Conservation (phyloP, 805 yeast species). For the Pichia eremophila region DNA sequence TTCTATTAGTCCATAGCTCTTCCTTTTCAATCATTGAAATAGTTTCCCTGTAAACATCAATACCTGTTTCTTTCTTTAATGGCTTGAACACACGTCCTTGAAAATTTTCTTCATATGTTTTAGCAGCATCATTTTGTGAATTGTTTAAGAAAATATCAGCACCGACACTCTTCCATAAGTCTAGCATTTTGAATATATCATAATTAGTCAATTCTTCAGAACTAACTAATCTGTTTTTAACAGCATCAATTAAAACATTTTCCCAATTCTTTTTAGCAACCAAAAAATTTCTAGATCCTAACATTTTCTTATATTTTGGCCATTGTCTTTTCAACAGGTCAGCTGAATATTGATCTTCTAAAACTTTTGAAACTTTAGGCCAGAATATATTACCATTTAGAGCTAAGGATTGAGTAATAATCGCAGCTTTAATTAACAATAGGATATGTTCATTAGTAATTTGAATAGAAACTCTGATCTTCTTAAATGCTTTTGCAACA, state of each 20-base stretch:
- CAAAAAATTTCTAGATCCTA: constrained; percentile 51
- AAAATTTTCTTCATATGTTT: constrained; percentile 36
- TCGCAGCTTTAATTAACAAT: constrained; percentile 51
- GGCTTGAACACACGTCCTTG: constrained; percentile 35
- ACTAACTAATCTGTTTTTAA: constrained; percentile 44
- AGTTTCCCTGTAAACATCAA: constrained; percentile 37
- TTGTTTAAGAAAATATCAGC: constrained; percentile 24
- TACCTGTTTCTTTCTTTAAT: constrained; percentile 18
- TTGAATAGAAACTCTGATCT: constrained; percentile 17
- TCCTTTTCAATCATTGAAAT: constrained; percentile 69
- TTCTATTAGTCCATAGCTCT: constrained; percentile 35
- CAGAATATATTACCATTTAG: constrained; percentile 52
- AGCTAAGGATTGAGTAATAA: constrained; percentile 54
- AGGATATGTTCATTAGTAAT: constrained; percentile 36
- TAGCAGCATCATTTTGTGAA: constrained; percentile 23
- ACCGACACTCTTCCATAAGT: constrained; percentile 53
- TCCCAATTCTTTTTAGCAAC: constrained; percentile 56
- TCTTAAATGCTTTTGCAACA: constrained; percentile 13
- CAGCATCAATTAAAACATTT: constrained; percentile 46
- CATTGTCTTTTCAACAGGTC: constrained; percentile 53
- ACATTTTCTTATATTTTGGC: constrained; percentile 51
- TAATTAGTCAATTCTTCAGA: constrained; percentile 40
- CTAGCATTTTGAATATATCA: constrained; percentile 43
- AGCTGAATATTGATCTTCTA: constrained; percentile 32
- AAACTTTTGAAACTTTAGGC: constrained; percentile 43